Evolutionary conservation across 257 asterid genomes (phyloP).

Genomic region (Fraxinus anomala): DNA sequence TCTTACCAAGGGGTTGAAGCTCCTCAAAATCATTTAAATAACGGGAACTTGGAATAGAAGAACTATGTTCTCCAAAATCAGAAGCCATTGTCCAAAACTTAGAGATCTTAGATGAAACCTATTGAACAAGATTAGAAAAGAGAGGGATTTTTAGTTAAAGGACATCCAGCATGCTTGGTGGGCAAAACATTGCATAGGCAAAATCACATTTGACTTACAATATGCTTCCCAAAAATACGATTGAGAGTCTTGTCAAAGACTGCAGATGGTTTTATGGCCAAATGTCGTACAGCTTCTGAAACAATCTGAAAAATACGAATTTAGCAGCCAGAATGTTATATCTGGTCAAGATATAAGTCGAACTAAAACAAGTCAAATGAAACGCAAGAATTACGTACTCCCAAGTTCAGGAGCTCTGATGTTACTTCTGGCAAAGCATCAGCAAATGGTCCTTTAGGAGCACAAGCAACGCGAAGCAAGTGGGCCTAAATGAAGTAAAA

Average conservation of each 20-base stretch:
- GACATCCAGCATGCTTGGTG: slow-evolving; percentile 24
- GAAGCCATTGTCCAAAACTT: slow-evolving; percentile 75
- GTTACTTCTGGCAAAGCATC: slow-evolving; percentile 81
- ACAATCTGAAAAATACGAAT: slow-evolving; percentile 56
- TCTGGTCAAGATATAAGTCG: slow-evolving; percentile 13
- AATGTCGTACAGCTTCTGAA: slow-evolving; percentile 68
- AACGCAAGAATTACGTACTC: slow-evolving; percentile 51
- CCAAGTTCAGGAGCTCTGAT: slow-evolving; percentile 75
- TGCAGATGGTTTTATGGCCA: slow-evolving; percentile 70
- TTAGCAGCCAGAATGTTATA: slow-evolving; percentile 22
- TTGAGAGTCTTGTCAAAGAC: slow-evolving; percentile 68
- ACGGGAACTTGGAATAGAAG: slow-evolving; percentile 65
- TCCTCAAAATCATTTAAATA: slow-evolving; percentile 93
- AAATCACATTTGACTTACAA: slow-evolving; percentile 47
- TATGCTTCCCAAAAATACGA: slow-evolving; percentile 64
- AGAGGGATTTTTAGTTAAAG: slow-evolving; percentile 28
- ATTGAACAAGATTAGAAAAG: slow-evolving; percentile 26
- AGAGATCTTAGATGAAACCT: slow-evolving; percentile 70
- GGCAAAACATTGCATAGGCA: slow-evolving; percentile 14
- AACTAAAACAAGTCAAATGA: slow-evolving; percentile 21
- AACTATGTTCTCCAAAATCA: slow-evolving; percentile 55
- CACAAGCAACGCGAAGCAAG: slow-evolving; percentile 87
- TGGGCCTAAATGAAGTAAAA: slow-evolving; percentile 63
- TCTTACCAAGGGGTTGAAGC: slow-evolving; percentile 87
- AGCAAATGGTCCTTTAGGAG: slow-evolving; percentile 75